Base-by-base conservation (phyloP, 305 asterid genomes). In the Fraxinus xanthoxyloides region DNA sequence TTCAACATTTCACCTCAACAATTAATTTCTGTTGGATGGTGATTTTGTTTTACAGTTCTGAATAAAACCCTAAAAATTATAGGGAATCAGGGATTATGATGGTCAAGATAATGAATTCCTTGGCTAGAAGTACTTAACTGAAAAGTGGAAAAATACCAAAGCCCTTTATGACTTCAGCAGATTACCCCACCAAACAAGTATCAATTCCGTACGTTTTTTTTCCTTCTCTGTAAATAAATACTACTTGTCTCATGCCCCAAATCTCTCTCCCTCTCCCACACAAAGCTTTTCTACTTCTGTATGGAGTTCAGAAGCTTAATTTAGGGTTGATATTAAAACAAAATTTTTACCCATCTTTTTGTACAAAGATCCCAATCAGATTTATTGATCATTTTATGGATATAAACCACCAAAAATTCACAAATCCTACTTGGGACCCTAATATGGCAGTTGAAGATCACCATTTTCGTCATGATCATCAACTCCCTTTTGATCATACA, bases 351-450 rank as follows among this genome's bases (percentile, higher is more conserved):
- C 36, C 28, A 19, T 30, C 7, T 67, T 51, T 15, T 15, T 51
- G 61, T 51, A 51, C 23, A 51, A 17, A 51, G 23, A 51, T 24
- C 13, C 34, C 70, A 5, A 72, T 38, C 12, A 3, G 9, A 17
- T 63, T 21, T 9, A 0, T 36, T 72, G 38, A 48, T 7, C 30
- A 40, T 54, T 15, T 40, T 65, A 90, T 90, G 92, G 94, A 89
- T 70, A 81, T 85, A 43, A 90, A 86, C 85, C 83, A 85, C 24
- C 87, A 85, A 28, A 87, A 81, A 76, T 76, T 85, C 77, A 74
- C 80, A 24, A 84, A 46, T 76, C 61, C 69, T 67, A 78, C 78
- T 23, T 85, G 89, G 90, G 90, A 86, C 10, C 72, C 78, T 85
- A 82, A 61, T 51, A 69, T 85, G 70, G 43, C 69, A 56, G 59